Evolutionary conservation across 2,329 filamentous ascomycete species (phyloP).

Genomic region (Penicillium occitanis): DNA sequence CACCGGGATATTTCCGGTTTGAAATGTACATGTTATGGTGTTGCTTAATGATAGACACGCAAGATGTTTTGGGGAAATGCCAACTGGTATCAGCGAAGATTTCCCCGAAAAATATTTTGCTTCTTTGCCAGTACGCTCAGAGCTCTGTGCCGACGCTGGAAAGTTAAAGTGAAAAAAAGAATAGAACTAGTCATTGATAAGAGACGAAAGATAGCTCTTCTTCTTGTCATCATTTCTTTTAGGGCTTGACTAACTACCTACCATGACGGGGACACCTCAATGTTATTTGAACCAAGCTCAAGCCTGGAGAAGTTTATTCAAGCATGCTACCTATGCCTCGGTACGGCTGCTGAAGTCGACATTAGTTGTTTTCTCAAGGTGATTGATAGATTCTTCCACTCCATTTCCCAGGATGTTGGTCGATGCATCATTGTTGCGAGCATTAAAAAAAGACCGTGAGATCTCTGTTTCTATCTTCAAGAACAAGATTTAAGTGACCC

Average conservation of each 20-base stretch:
- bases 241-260: not conserved
- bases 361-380: not conserved
- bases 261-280: not conserved
- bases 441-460: not conserved
- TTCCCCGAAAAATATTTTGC: not conserved
- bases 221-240: not conserved
- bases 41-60: not conserved
- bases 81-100: not conserved
- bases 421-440: not conserved
- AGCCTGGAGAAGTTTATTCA: not conserved
- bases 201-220: not conserved
- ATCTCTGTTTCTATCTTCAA: not conserved
- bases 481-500: too few relatives aligned
- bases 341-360: not conserved
- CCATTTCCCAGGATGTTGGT: not conserved
- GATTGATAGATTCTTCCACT: not conserved
- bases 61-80: not conserved
- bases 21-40: not conserved
- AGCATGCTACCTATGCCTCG: not conserved
- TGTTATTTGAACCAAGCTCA: not conserved
- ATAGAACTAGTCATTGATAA: not conserved
- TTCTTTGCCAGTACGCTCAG: not conserved
- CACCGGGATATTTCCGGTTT: conserved; percentile 7
- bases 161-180: not conserved
- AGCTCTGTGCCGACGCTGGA: not conserved